These are phyloP conservation scores for Pleurotus platypus DNA, from an alignment of 768 basidiomycete species.

Conservation along the genomic window DNA sequence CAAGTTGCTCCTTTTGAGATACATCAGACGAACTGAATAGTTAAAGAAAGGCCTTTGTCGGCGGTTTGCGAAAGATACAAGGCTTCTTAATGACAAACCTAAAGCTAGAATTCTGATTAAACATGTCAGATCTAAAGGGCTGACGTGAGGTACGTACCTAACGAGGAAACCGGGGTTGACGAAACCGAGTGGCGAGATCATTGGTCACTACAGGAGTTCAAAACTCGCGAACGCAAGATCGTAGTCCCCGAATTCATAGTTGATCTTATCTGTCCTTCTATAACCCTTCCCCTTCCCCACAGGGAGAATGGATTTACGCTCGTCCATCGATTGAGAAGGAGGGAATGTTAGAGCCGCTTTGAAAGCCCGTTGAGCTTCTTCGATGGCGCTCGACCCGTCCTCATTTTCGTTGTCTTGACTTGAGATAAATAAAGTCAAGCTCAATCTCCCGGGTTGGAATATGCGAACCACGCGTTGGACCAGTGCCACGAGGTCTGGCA, in stretches of 20 bases:
- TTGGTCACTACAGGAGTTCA: slow-evolving; percentile 33
- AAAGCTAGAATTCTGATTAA: too few species aligned
- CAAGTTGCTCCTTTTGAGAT: too few species aligned
- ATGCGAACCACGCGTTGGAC: slow-evolving; percentile 88
- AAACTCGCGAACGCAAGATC: slow-evolving; percentile 89
- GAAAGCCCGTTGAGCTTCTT: slow-evolving; percentile 74
- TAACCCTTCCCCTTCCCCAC: slow-evolving; percentile 37
- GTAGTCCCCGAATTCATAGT: slow-evolving; percentile 95
- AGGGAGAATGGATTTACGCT: neutral
- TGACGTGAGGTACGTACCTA: too few species aligned
- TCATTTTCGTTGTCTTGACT: slow-evolving; percentile 46
- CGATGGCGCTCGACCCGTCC: slow-evolving; percentile 51
- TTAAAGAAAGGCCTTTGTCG: too few species aligned
- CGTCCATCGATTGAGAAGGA: slow-evolving; percentile 9
- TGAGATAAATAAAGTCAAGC: slow-evolving; percentile 89
- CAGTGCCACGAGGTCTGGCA: slow-evolving; percentile 78
- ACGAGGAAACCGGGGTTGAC: neutral
- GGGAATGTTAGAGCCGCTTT: slow-evolving; percentile 53
- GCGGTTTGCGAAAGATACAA: too few species aligned
- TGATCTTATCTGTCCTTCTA: slow-evolving; percentile 91
- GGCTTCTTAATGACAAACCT: too few species aligned
- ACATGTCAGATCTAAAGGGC: too few species aligned
- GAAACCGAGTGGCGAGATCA: neutral
- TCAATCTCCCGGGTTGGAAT: slow-evolving; percentile 85
- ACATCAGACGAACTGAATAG: too few species aligned